Evolutionary conservation across 2,329 filamentous ascomycete genomes (phyloP).

Genomic region (Colletotrichum caudatum): DNA sequence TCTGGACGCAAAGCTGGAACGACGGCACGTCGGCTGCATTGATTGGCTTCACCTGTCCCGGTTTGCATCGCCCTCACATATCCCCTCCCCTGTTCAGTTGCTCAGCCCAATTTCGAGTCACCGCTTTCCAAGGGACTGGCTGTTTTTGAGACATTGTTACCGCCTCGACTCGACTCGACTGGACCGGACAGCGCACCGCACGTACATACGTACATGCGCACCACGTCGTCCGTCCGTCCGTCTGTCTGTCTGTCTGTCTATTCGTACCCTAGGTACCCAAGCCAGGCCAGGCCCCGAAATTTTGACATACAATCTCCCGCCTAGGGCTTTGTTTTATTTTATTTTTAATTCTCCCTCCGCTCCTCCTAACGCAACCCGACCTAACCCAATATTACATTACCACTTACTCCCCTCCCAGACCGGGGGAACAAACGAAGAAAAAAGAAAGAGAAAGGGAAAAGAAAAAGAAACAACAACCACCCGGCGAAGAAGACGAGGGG

Average conservation of each 20-base stretch:
- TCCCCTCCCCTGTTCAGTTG: conserved; percentile 17
- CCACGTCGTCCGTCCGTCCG: conserved; percentile 1
- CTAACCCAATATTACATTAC: conserved; percentile 18
- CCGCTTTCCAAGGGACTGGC: conserved; percentile 33
- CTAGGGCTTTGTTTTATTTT: conserved; percentile 21
- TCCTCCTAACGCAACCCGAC: conserved; percentile 24
- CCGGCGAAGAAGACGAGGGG: background rate
- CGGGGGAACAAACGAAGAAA: background rate
- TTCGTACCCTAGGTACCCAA: background rate
- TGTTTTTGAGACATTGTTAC: conserved; percentile 41
- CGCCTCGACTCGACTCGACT: conserved; percentile 37
- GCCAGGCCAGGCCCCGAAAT: conserved; percentile 10
- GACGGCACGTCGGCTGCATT: conserved; percentile 17
- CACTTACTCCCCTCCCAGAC: conserved; percentile 18
- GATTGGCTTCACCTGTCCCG: conserved; percentile 31
- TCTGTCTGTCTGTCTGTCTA: too few relatives aligned
- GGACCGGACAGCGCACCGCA: conserved; percentile 5
- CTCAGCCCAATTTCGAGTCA: conserved; percentile 36
- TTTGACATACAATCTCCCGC: conserved; percentile 33
- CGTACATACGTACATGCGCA: conserved; percentile 8
- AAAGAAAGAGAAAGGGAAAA: background rate
- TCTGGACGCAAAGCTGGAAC: conserved; percentile 34
- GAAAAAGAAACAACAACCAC: background rate
- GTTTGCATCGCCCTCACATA: conserved; percentile 26
- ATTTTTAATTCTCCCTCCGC: conserved; percentile 21